A percentile compares a stretch with the other conserved stretches of the same genome.
phyloP scores from a whole-genome alignment of 148 eudicot species.

The Talinum fruticosum region DNA sequence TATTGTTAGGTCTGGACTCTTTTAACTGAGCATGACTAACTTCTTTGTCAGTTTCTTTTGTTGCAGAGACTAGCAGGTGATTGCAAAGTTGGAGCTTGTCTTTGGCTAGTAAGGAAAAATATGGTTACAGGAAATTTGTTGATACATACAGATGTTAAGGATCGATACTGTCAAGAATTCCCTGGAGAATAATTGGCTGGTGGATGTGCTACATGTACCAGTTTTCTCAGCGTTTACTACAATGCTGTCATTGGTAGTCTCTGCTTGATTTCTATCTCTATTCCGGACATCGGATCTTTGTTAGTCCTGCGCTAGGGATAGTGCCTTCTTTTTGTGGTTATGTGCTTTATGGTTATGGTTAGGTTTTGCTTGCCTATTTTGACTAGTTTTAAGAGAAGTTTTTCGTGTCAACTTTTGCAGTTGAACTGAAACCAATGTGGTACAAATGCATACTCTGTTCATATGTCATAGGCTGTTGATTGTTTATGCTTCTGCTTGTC shows the following conservation, averaged over 20 bases:
- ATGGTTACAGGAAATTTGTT: conserved; percentile 14
- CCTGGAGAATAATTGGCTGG: conserved; percentile 20
- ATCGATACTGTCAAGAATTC: conserved; percentile 9
- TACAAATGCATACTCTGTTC: conserved; percentile 12
- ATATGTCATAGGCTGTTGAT: neutral
- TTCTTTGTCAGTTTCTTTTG: conserved; percentile 3
- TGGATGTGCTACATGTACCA: conserved; percentile 23
- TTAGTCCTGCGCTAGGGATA: conserved; percentile 14
- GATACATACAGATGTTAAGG: conserved; percentile 16
- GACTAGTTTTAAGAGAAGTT: conserved; percentile 8
- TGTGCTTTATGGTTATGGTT: conserved; percentile 12
- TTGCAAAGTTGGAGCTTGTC: conserved; percentile 9
- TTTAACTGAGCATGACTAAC: neutral
- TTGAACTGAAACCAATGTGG: conserved; percentile 6
- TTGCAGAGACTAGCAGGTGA: conserved; percentile 16
- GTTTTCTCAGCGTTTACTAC: conserved; percentile 14
- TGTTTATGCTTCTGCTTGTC: conserved; percentile 1
- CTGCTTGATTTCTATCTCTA: neutral
- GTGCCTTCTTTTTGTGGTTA: conserved; percentile 1
- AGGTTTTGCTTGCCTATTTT: conserved; percentile 3
- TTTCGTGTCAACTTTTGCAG: conserved; percentile 9
- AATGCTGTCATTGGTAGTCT: conserved; percentile 22
- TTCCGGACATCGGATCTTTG: neutral
- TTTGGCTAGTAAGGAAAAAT: neutral
- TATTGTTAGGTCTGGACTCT: neutral